Base-by-base conservation (phyloP, 1,139 yeast genomes). In the Geotrichum klebahnii region DNA sequence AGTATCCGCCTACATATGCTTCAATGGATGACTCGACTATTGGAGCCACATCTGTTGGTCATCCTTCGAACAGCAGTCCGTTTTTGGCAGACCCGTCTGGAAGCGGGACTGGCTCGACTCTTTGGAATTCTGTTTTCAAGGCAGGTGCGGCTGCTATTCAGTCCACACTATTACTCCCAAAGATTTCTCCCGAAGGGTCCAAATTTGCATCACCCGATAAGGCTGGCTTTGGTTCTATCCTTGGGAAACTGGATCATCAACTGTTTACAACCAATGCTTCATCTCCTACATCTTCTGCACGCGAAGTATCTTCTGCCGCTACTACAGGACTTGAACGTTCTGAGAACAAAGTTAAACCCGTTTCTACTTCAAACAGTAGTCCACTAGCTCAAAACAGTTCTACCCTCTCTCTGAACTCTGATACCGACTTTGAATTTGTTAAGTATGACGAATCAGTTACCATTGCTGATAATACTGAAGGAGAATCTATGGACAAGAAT, bases 131-230 rank as follows among this genome's bases (percentile, higher is more conserved):
- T 28, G 44, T 49, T 17, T 44, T 49, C 14, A 44, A 44, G 23
- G 43, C 46, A n/a, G 48, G 52, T 31, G 48, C 48, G 48, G 48
- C 52, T 44, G 52, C 46, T 1, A 43, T 49, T 17, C 46, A 44
- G 43, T 44, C 45, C 2, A 37, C 48, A 14, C 32, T 48, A 26
- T 29, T 31, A 17, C 47, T 29, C n/a, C 38, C 50, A 17, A 32
- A 34, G 24, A 31, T 33, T 17, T n/a, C 24, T 20, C 4, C 12
- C 8, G 33, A 17, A 3, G 45, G 26, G 23, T 17, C 41, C 19
- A 29, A 37, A 12, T 26, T 36, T 12, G 23, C 39, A 2, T 3
- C 24, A 4, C 31, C 46, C 1, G 10, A 12, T 5, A 10, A 37
- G 19, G 19, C 38, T 26, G 31, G 24, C 8, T 44, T 44, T 29